Evolutionary conservation across 805 yeast species (phyloP).

Genomic region (Cyberlindnera xylosilytica): DNA sequence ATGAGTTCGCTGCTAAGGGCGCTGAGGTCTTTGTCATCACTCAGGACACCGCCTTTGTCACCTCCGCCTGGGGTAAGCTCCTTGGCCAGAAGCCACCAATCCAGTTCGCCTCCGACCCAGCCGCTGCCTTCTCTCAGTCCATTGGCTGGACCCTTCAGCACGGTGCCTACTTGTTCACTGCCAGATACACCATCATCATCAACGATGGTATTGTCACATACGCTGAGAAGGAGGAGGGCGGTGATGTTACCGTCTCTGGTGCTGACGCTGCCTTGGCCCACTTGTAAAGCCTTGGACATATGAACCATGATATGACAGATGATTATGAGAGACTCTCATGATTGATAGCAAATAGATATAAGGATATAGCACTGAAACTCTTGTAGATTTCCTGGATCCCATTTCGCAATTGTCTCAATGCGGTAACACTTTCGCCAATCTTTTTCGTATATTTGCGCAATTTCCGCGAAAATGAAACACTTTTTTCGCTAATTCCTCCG

Average conservation of each 20-base stretch:
- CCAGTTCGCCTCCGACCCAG: constrained; percentile 64
- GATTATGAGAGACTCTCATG: too few species aligned
- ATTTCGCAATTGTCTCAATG: too few species aligned
- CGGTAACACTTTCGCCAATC: too few species aligned
- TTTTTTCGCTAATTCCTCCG: too few species aligned
- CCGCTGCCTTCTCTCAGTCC: constrained; percentile 52
- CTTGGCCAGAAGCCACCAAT: constrained; percentile 33
- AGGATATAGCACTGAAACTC: too few species aligned
- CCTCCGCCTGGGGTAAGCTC: constrained; percentile 59
- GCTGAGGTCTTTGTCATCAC: constrained; percentile 59
- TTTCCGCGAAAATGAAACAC: too few species aligned
- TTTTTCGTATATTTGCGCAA: too few species aligned
- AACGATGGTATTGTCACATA: constrained; percentile 53
- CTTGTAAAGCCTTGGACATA: constrained; percentile 18
- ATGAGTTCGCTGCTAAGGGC: constrained; percentile 53
- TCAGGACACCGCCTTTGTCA: constrained; percentile 70
- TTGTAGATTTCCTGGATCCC: too few species aligned
- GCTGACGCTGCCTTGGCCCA: constrained; percentile 30
- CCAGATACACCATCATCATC: constrained; percentile 71
- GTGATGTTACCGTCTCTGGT: constrained; percentile 26
- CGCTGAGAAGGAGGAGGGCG: constrained; percentile 33
- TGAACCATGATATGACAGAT: too few species aligned
- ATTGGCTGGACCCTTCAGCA: constrained; percentile 59
- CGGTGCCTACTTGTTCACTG: constrained; percentile 51
- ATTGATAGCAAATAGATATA: too few species aligned